Evolutionary conservation across 2,329 filamentous ascomycete species (phyloP).

Genomic region (Pyrenophora teres): DNA sequence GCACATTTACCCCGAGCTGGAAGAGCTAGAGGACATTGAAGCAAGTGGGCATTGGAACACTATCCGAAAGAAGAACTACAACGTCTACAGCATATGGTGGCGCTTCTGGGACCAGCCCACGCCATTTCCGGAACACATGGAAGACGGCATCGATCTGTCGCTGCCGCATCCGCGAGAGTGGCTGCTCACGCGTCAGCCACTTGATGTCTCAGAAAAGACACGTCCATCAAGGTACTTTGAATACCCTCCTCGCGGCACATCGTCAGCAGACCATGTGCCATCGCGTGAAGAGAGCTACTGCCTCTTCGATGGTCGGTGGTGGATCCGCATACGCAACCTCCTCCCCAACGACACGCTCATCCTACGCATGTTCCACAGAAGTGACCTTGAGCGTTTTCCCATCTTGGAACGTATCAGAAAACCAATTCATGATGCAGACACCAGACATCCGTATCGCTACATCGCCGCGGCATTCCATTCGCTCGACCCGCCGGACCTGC

Average conservation of each 20-base stretch:
- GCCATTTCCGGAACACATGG: conserved; percentile 16
- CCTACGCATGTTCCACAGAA: conserved; percentile 43
- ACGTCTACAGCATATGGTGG: conserved; percentile 34
- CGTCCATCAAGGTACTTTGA: background rate
- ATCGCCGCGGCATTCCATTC: conserved; percentile 20
- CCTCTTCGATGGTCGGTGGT: conserved; percentile 62
- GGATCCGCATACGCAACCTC: conserved; percentile 55
- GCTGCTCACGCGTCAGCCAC: conserved; percentile 35
- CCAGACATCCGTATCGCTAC: conserved; percentile 10
- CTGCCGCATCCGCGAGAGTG: conserved; percentile 26
- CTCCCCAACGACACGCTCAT: conserved; percentile 34
- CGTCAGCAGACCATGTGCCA: background rate
- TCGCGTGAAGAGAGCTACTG: conserved; percentile 34
- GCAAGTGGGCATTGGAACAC: background rate
- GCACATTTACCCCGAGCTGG: conserved; percentile 49
- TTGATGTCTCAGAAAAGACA: conserved; percentile 6
- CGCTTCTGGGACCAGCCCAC: conserved; percentile 19
- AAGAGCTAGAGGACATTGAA: conserved; percentile 1
- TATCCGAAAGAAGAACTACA: conserved; percentile 19
- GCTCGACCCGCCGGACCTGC: conserved; percentile 27
- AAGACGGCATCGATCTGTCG: conserved; percentile 2
- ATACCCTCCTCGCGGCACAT: conserved; percentile 14
- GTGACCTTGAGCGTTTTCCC: conserved; percentile 19
- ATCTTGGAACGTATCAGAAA: background rate
- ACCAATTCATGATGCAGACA: background rate